Evolutionary conservation across 331 rosid species (phyloP), one percentile per base, ranked within the genome.

Genomic region (Dryas integrifolia): DNA sequence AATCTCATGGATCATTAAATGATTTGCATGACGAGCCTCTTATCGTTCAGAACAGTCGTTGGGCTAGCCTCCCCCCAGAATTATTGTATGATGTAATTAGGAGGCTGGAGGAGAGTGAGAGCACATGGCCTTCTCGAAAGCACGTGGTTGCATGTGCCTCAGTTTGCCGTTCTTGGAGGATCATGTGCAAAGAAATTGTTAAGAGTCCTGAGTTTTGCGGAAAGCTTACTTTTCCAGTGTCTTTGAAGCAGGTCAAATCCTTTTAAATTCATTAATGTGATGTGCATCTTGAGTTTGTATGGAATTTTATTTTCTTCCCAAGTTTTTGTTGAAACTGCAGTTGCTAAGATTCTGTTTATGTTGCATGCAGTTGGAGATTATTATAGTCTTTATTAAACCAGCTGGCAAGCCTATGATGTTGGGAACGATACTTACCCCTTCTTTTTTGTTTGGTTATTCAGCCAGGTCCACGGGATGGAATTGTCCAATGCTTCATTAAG

Each of bases 51-150:
- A 85, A 81, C 67, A 80, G 97, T 74, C 73, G 92, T 67, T 92
- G 97, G 97, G 96, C 94, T 11, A 89, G 79, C 73, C 88, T 92
- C 62, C 97, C 97, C 10, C 92, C 88, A 0, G 97, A 92, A 71
- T 82, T 92, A 49, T 82, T 89, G 16, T 85, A 82, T 76, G 97
- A 92, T 73, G 86, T 92, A 69, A 85, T 92, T 73, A 87, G 94
- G 77, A 84, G 96, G 84, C 83, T 92, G 63, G 97, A 89, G 78
- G 96, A 92, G 86, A 92, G 94, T 78, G 97, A 92, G 85, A 89
- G 74, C 72, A 76, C 84, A 0, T 92, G 97, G 97, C 97, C 96
- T 43, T 64, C 96, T 13, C 91, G 93, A 64, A 89, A 81, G 90
- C 78, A 92, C 8, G 94, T 92, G n/a, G 96, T 92, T 73, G 92